phyloP scores from a whole-genome alignment of 768 basidiomycete genomes.

The Paxillus involutus region DNA sequence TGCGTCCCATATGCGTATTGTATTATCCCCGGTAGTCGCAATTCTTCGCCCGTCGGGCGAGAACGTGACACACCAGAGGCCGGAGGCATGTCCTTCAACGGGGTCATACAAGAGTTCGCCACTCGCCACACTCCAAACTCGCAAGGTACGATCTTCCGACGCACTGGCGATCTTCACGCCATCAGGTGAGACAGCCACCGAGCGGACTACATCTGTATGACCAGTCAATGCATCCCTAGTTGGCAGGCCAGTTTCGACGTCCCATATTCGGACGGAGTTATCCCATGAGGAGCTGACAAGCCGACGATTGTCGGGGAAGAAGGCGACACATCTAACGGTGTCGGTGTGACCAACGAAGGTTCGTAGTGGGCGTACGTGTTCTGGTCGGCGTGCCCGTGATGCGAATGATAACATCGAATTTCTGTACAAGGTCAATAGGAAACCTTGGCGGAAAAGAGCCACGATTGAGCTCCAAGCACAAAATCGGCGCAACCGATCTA shows the following conservation, averaged over 20 bases:
- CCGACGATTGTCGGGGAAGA: constrained; percentile 27
- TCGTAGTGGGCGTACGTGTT: constrained; percentile 23
- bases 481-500: background rate
- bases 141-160: constrained; percentile 29
- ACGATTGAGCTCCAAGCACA: background rate
- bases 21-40: constrained; percentile 34
- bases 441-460: background rate
- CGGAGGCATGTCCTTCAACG: constrained; percentile 24
- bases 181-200: constrained; percentile 30
- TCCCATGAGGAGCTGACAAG: constrained; percentile 26
- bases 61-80: constrained; percentile 31
- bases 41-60: constrained; percentile 30
- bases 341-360: constrained; percentile 33
- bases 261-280: constrained; percentile 28
- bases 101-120: constrained; percentile 23
- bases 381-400: constrained; percentile 20
- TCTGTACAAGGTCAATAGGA: background rate
- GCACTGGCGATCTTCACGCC: constrained; percentile 26
- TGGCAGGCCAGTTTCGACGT: constrained; percentile 18
- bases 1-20: constrained; percentile 32
- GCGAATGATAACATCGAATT: constrained; percentile 21
- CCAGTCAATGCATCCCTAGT: constrained; percentile 18
- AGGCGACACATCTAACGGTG: constrained; percentile 26
- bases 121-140: constrained; percentile 25
- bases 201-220: constrained; percentile 28